Evolutionary conservation across 2,329 filamentous ascomycete genomes (phyloP).

Genomic region (Clonostachys byssicola): DNA sequence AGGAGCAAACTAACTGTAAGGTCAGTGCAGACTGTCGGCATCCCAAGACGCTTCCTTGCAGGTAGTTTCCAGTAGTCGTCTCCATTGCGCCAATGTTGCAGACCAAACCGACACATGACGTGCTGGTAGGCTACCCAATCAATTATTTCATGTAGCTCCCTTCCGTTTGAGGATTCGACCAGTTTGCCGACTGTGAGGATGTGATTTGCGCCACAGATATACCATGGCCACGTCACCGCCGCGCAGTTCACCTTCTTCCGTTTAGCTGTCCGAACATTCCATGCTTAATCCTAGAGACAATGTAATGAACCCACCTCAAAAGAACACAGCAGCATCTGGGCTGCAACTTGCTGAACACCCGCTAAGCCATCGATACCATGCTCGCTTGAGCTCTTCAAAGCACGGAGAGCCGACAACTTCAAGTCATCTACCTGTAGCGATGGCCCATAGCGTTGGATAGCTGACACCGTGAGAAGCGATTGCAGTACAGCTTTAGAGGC

Average conservation of each 20-base stretch:
- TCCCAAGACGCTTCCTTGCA: too few relatives aligned
- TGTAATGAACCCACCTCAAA: conserved; percentile 1
- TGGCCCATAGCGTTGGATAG: conserved; percentile 1
- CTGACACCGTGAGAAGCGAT: conserved; percentile 2
- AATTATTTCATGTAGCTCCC: not conserved
- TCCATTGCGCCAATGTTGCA: not conserved
- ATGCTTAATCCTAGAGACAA: not conserved
- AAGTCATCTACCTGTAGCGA: not conserved
- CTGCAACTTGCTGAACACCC: conserved; percentile 2
- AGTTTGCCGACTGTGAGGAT: not conserved
- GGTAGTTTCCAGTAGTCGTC: too few relatives aligned
- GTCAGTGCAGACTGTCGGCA: too few relatives aligned
- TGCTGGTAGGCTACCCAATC: conserved; percentile 1
- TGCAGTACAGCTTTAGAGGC: not conserved
- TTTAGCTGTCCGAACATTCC: not conserved
- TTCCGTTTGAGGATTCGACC: not conserved
- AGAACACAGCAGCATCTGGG: conserved; percentile 1
- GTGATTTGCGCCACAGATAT: not conserved
- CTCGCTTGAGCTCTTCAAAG: conserved; percentile 1
- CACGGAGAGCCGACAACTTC: conserved; percentile 1
- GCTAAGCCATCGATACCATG: not conserved
- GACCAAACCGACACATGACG: not conserved
- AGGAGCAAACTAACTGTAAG: too few relatives aligned
- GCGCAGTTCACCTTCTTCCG: not conserved
- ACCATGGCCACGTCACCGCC: not conserved